These are phyloP conservation scores for Wickerhamiella siamensis DNA, from an alignment of 805 yeast species.

Conservation along the genomic window DNA sequence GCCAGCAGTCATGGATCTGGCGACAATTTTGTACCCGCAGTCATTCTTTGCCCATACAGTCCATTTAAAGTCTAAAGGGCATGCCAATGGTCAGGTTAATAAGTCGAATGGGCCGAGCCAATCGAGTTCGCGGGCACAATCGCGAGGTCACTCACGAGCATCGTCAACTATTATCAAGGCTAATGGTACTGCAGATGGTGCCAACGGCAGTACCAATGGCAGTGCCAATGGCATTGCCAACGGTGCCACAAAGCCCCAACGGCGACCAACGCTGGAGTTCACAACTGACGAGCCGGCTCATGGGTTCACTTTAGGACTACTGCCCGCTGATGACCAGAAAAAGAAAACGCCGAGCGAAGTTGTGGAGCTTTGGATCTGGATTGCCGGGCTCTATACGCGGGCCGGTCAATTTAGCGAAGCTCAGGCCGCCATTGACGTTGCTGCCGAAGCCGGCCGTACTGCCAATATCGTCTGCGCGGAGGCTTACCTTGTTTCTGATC, in stretches of 20 bases:
- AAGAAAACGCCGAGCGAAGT: constrained; percentile 20
- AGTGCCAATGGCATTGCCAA: not conserved
- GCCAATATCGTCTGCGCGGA: constrained; percentile 26
- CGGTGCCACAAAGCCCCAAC: not conserved
- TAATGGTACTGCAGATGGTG: no score
- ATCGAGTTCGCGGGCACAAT: no score
- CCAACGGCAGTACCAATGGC: no score
- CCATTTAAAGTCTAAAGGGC: not conserved
- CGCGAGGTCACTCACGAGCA: no score
- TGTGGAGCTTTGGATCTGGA: constrained; percentile 53
- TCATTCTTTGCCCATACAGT: no score
- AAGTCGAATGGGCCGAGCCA: no score
- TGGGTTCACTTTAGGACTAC: constrained; percentile 4
- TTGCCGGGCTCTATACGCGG: constrained; percentile 48
- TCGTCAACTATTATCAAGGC: no score
- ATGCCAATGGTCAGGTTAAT: no score
- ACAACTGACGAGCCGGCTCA: constrained; percentile 3
- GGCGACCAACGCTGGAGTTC: not conserved
- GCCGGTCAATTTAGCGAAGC: constrained; percentile 44
- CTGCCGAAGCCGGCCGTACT: constrained; percentile 34
- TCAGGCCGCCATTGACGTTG: constrained; percentile 58
- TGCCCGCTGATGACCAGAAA: constrained; percentile 6
- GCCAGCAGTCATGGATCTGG: constrained; percentile 51
- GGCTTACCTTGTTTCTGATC: constrained; percentile 7
- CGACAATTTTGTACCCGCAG: constrained; percentile 30